Percentiles rank a stretch among this genome's conserved stretches.
These are phyloP conservation scores for Metschnikowia rubicola DNA, from an alignment of 805 yeast species.

Conservation along the genomic window DNA sequence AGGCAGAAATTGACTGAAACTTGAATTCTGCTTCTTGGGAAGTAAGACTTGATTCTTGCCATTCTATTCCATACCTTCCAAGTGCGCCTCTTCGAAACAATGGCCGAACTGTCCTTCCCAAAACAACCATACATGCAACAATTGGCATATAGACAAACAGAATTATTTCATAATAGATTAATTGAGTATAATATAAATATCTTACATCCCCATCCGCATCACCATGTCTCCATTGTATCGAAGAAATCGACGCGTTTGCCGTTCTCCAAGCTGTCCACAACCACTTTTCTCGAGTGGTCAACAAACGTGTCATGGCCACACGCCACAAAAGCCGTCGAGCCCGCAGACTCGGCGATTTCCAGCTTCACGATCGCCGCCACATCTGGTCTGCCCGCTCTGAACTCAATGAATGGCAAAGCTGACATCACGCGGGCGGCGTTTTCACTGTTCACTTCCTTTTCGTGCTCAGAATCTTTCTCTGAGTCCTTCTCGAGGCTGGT, in stretches of 20 bases:
- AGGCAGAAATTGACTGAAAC: too few relatives aligned
- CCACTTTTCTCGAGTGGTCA: conserved; percentile 50
- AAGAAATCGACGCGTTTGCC: conserved; percentile 59
- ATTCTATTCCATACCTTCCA: too few relatives aligned
- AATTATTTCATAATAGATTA: too few relatives aligned
- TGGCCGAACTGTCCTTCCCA: too few relatives aligned
- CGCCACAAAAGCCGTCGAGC: conserved; percentile 47
- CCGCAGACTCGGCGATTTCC: conserved; percentile 36
- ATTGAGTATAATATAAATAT: too few relatives aligned
- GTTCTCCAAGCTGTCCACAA: conserved; percentile 39
- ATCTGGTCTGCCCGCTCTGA: conserved; percentile 45
- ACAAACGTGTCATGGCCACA: conserved; percentile 65
- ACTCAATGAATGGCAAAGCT: conserved; percentile 36
- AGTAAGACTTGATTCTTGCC: too few relatives aligned
- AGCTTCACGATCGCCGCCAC: conserved; percentile 29
- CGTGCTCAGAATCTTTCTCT: conserved; percentile 3
- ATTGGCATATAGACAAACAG: too few relatives aligned
- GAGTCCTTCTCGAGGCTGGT: not conserved
- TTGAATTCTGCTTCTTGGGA: too few relatives aligned
- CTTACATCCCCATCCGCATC: not conserved
- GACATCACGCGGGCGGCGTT: conserved; percentile 17
- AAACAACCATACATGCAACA: too few relatives aligned
- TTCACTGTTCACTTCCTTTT: conserved; percentile 9
- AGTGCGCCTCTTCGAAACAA: too few relatives aligned
- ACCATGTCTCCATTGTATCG: conserved; percentile 77